Evolutionary conservation across 2,329 filamentous ascomycete species (phyloP), one percentile per base, ranked within the genome.

Genomic region (Claviceps fusiformis): DNA sequence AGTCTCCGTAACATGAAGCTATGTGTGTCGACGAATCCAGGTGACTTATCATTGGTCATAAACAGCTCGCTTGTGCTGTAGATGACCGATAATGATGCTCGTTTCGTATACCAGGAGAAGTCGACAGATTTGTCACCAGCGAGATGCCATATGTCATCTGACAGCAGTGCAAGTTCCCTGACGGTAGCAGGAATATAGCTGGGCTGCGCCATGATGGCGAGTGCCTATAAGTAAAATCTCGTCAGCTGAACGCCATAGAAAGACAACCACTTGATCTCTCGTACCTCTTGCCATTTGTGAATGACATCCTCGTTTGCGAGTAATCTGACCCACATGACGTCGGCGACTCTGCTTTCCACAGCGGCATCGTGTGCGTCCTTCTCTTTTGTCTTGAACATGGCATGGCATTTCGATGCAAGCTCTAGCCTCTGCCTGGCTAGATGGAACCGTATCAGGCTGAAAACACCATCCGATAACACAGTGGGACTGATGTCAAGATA

Each of bases 141-240:
- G 4, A 95, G 80, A 64, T 87, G 90, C 78, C 87, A 88, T 53
- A 98, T 95, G 69, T 98, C 93, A 68, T 96, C 92, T n/a, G 86
- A 80, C 5, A 98, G 81, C 52, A 80, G 75, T 46, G 86, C 83
- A 4, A 98, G 80, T 71, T 97, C 93, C 48, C 78, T 78, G 3
- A 96, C 67, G 0, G 90, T 91, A 9, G 81, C 72, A 0, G 89
- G 81, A 39, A 95, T 78, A 68, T 92, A 86, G 57, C 78, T 81
- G 0, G 89, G 87, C 56, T 95, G 84, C 5, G 90, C 89, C 87
- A 96, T 95, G 58, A 95, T 75, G 4, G 89, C 90, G 3, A 97
- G 77, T 48, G 92, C 93, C 86, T 93, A 44, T 10, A 27, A 15
- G 15, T 46, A 1, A 10, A 13, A 7, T 19, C 29, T 35, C 15